Conservation (phyloP, 768 basidiomycete genomes). For the Rhizopogon roseolus region DNA sequence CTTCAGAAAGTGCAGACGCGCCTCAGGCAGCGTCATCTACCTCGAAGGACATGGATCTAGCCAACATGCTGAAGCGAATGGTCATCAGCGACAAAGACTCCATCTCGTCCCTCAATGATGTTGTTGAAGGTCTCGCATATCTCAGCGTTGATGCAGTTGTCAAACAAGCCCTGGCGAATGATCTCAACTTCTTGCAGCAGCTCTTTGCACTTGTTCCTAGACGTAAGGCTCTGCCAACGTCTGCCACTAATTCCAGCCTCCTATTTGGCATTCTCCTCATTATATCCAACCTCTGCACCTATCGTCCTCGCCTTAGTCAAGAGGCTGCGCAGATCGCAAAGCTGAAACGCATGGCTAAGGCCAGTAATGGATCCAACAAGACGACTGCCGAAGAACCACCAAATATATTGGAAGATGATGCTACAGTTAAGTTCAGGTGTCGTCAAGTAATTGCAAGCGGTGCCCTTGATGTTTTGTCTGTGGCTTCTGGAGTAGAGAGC, state of each 20-base stretch:
- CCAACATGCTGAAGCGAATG: slow-evolving; percentile 52
- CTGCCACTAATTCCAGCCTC: slow-evolving; percentile 43
- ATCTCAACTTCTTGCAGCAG: slow-evolving; percentile 47
- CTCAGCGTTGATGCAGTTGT: slow-evolving; percentile 59
- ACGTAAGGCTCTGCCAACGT: slow-evolving; percentile 31
- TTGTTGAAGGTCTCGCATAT: slow-evolving; percentile 84
- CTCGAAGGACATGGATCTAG: slow-evolving; percentile 40
- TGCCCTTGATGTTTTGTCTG: slow-evolving; percentile 57
- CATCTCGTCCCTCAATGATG: slow-evolving; percentile 47
- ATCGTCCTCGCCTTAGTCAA: slow-evolving; percentile 65
- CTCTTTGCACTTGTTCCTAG: slow-evolving; percentile 56
- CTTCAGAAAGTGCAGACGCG: slow-evolving; percentile 10
- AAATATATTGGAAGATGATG: slow-evolving; percentile 57
- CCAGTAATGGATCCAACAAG: slow-evolving; percentile 28
- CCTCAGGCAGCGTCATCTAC: slow-evolving; percentile 8
- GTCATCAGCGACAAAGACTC: slow-evolving; percentile 36
- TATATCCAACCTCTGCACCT: slow-evolving; percentile 67
- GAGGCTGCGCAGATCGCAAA: slow-evolving; percentile 83
- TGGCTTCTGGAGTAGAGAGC: slow-evolving; percentile 59
- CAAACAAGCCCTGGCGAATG: slow-evolving; percentile 57
- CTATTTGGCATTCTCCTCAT: slow-evolving; percentile 78
- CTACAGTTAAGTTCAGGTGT: slow-evolving; percentile 58
- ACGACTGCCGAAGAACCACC: slow-evolving; percentile 22
- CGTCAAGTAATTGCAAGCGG: slow-evolving; percentile 56
- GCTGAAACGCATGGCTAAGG: slow-evolving; percentile 68